These are phyloP conservation scores for Ophiosphaerella korrae DNA, from an alignment of 2,329 filamentous ascomycete species.

Conservation along the genomic window DNA sequence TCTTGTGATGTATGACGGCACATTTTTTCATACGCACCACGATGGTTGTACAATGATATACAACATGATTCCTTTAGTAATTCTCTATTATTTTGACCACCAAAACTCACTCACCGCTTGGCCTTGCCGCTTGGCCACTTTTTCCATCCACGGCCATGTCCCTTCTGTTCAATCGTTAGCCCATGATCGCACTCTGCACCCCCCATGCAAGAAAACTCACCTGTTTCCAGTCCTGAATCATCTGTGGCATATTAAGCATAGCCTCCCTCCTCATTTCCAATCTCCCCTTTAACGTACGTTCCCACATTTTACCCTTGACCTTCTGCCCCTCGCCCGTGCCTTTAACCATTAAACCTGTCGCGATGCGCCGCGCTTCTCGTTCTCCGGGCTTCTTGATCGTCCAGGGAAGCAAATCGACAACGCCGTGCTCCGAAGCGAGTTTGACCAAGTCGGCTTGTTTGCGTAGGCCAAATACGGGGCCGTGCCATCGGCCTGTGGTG, in stretches of 20 bases:
- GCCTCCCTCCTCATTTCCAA: conserved; percentile 89
- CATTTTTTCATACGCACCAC: too few relatives aligned
- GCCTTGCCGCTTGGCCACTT: conserved; percentile 65
- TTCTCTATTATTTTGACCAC: too few relatives aligned
- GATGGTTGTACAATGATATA: too few relatives aligned
- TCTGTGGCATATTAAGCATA: conserved; percentile 91
- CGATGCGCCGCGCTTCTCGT: conserved; percentile 72
- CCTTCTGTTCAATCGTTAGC: conserved; percentile 55
- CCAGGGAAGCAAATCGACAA: conserved; percentile 79
- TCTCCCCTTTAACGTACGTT: conserved; percentile 80
- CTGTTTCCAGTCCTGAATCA: conserved; percentile 86
- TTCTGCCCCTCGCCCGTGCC: conserved; percentile 90
- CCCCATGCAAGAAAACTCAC: not conserved
- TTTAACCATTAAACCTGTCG: conserved; percentile 83
- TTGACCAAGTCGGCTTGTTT: conserved; percentile 91
- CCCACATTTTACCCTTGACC: conserved; percentile 95
- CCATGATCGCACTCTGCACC: not conserved
- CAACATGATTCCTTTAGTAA: too few relatives aligned
- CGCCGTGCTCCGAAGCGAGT: conserved; percentile 76
- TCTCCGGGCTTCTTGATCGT: conserved; percentile 76
- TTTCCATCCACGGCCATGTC: conserved; percentile 75
- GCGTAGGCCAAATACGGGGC: conserved; percentile 80
- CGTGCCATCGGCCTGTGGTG: conserved; percentile 79
- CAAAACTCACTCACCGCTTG: conserved; percentile 15
- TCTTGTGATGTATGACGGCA: not conserved